Percentiles rank a stretch among this genome's conserved stretches.
Conservation (phyloP, 1,284 basidiomycete genomes). For the Malassezia vespertilionis region DNA sequence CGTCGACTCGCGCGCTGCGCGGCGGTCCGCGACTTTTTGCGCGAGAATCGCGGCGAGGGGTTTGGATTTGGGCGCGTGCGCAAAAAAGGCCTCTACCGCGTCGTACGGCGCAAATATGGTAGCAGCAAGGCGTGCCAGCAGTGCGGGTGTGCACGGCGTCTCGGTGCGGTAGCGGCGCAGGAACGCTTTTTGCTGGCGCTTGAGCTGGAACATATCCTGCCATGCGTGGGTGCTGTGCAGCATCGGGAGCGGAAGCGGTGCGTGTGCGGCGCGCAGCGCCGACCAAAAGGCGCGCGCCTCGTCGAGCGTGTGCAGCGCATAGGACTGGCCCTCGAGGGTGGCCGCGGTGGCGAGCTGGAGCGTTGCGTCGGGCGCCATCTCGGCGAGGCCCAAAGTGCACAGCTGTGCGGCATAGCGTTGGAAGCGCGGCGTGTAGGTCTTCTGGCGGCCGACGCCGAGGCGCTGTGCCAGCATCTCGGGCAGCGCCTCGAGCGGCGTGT, state of each 20-base stretch:
- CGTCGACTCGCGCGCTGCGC: constrained; percentile 52
- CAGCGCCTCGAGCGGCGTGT: constrained; percentile 12
- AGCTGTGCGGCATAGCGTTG: constrained; percentile 13
- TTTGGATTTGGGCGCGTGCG: constrained; percentile 20
- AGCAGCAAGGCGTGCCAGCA: constrained; percentile 35
- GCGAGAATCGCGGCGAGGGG: constrained; percentile 52
- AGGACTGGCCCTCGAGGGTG: neutral
- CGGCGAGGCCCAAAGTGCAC: constrained; percentile 2
- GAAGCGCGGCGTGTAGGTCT: constrained; percentile 5
- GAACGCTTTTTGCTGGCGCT: constrained; percentile 11
- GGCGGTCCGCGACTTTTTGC: constrained; percentile 27
- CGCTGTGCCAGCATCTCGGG: constrained; percentile 14
- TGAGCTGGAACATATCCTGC: constrained; percentile 6
- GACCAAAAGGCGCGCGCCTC: constrained; percentile 3
- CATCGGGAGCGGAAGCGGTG: neutral
- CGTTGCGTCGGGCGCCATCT: neutral
- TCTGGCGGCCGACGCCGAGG: constrained; percentile 14
- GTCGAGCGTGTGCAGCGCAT: constrained; percentile 1
- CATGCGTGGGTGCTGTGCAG: constrained; percentile 8
- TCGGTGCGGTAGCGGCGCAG: constrained; percentile 7
- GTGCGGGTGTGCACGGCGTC: neutral
- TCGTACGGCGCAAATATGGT: constrained; percentile 55
- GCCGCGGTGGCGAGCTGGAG: neutral
- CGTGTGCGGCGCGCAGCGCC: constrained; percentile 1
- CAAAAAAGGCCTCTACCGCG: constrained; percentile 53